These are phyloP conservation scores for Paecilomyces niveus DNA, from an alignment of 2,329 filamentous ascomycete genomes.

Conservation along the genomic window DNA sequence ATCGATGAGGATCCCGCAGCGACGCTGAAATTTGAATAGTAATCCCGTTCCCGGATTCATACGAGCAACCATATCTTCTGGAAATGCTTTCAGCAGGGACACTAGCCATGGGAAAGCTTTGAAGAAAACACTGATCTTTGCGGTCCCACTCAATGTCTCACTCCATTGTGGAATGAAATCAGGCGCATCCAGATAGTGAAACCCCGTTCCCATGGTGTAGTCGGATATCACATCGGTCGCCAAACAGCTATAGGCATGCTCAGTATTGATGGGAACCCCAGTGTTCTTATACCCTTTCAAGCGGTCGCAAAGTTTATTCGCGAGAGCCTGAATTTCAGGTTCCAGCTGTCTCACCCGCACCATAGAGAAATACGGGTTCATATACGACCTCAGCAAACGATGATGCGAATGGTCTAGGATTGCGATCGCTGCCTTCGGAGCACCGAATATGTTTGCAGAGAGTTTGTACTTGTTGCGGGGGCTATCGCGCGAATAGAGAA, in stretches of 20 bases:
- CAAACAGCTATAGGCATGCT: slow-evolving; percentile 31
- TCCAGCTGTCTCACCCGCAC: slow-evolving; percentile 18
- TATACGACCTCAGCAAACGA: slow-evolving; percentile 22
- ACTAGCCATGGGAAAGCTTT: slow-evolving; percentile 12
- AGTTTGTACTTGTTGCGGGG: slow-evolving; percentile 23
- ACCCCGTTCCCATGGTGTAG: slow-evolving; percentile 28
- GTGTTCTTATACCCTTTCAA: slow-evolving; percentile 12
- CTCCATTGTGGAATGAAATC: slow-evolving; percentile 25
- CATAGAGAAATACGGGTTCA: slow-evolving; percentile 30
- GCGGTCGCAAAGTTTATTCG: slow-evolving; percentile 17
- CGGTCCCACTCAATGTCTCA: slow-evolving; percentile 18
- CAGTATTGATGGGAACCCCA: slow-evolving; percentile 11
- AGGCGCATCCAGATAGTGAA: slow-evolving; percentile 23
- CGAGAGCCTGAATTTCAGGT: slow-evolving; percentile 13
- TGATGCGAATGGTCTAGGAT: slow-evolving; percentile 23
- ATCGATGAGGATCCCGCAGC: slow-evolving; percentile 8
- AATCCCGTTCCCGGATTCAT: slow-evolving; percentile 7
- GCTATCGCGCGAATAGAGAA: slow-evolving; percentile 21
- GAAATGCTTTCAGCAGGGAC: slow-evolving; percentile 13
- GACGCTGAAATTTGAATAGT: slow-evolving; percentile 13
- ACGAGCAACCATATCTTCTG: slow-evolving; percentile 9
- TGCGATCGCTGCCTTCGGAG: slow-evolving; percentile 23
- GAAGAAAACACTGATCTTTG: slow-evolving; percentile 13
- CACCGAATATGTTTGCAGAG: slow-evolving; percentile 21
- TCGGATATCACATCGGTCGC: slow-evolving; percentile 42